A percentile compares a stretch with the other conserved stretches of the same genome.
phyloP scores from a whole-genome alignment of 768 basidiomycete species.

The Termitomyces sp. region DNA sequence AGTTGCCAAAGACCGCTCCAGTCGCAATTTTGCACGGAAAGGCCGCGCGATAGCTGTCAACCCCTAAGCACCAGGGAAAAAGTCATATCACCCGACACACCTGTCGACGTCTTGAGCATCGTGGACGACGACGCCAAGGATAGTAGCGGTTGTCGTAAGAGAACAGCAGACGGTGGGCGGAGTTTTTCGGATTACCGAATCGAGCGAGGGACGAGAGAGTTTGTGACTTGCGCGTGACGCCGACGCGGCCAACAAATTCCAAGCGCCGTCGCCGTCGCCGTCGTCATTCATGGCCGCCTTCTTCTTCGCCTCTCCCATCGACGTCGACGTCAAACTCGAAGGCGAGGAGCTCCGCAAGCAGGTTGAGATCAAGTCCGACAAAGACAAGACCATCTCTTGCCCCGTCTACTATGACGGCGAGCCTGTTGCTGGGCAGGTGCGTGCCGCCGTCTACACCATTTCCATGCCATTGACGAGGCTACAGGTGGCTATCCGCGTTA shows the following conservation, averaged over 20 bases:
- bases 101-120: conserved; percentile 25
- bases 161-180: conserved; percentile 12
- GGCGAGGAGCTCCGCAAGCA: conserved; percentile 85
- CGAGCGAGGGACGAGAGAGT: not conserved
- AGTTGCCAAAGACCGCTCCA: conserved; percentile 57
- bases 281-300: conserved; percentile 66
- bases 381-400: conserved; percentile 79
- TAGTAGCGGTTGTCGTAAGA: conserved; percentile 28
- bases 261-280: not conserved
- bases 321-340: conserved; percentile 84
- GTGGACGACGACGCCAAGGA: conserved; percentile 31
- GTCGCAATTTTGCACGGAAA: conserved; percentile 30
- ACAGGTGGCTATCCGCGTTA: conserved; percentile 80
- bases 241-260: not conserved
- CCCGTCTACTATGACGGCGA: conserved; percentile 97
- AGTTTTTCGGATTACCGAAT: conserved; percentile 19
- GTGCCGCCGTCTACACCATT: not conserved
- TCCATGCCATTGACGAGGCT: not conserved
- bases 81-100: conserved; percentile 16
- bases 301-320: conserved; percentile 89
- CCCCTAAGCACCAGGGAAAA: not conserved
- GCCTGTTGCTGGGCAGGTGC: conserved; percentile 80
- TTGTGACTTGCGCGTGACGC: conserved; percentile 8
- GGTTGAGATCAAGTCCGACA: conserved; percentile 86
- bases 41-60: conserved; percentile 22